Base-by-base conservation (phyloP, 2,329 filamentous ascomycete species). In the Bimuria novae-zelandiae region DNA sequence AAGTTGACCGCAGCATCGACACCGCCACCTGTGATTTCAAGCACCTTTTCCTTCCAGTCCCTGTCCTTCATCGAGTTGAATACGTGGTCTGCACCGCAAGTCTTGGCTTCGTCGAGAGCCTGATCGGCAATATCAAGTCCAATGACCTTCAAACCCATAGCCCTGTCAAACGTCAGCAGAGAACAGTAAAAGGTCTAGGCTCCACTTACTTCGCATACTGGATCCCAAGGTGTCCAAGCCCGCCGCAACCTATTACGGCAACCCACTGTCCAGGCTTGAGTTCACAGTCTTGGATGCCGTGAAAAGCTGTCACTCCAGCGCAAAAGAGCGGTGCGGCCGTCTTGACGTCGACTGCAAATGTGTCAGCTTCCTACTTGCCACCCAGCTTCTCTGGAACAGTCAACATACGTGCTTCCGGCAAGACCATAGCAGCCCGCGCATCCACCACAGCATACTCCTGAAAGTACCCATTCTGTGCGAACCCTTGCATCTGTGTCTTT, bases 1-100 rank as follows among this genome's bases (percentile, higher is more conserved):
- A 70, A 70, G 48, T 70, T 70, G 1, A 70, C 65, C 8, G 64
- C 67, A 5, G 68, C 67, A 39, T 66, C 64, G 7, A 64, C 68
- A 10, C 68, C 68, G 12, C 68, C 67, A 4, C 54, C 57, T 5
- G 67, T 68, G 17, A 71, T 56, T 36, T 70, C 65, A 16, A 62
- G 12, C 11, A 71, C 57, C 59, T 66, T 69, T 50, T 62, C 58
- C 46, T 65, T 58, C 54, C 64, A 71, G 32, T 68, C 64, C 25
- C 59, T 60, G 30, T 70, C 67, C 3, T 54, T 58, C 46, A 62
- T 52, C 21, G 68, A 64, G 40, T 71, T 70, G 59, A 72, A 66
- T 1, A 64, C 63, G 44, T 70, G 55, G 53, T 69, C 65, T 22
- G 69, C 67, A 16, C 69, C 69, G 27, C 67, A 69, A n/a, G 44